Evolutionary conservation across 768 basidiomycete genomes (phyloP), one percentile per base, ranked within the genome.

Genomic region (Daedaleopsis sinensis): DNA sequence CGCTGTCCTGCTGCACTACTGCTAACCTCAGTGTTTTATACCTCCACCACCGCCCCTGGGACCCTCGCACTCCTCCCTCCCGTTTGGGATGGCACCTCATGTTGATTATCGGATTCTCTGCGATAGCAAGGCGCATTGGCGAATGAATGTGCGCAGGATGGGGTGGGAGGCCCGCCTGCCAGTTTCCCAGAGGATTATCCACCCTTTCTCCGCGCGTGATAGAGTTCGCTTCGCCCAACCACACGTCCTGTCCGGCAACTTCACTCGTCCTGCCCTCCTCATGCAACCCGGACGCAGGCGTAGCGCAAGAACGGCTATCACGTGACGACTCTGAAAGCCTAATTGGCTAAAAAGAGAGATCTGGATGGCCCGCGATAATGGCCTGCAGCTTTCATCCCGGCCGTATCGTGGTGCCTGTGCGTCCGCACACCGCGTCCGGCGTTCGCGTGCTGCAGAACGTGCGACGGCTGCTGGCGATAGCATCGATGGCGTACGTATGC

Each of bases 111-210:
- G 54, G 60, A 56, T 61, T 46, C 47, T 47, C 49, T 52, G 49
- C 60, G 60, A 61, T 61, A 56, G 60, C 49, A 43, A 55, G 55
- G 23, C 60, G 54, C 36, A 32, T 10, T 44, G 19, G 43, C 18
- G 46, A 62, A 37, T 58, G 61, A 62, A 57, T 62, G 52, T 23
- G 47, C 16, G 55, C 52, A 15, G 36, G 43, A 21, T 42, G 27
- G 61, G 61, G 61, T 63, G 62, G 62, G 62, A 63, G 62, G 62
- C 47, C 42, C 3, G 50, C 52, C 32, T 39, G 57, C 54, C 36
- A 19, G 58, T 63, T 63, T 63, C 57, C 44, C 62, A 63, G 62
- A 63, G 55, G 62, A 63, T 63, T 56, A 42, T 58, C 62, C 62
- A 63, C 23, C 42, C 62, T 63, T 63, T 63, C 62, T 63, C 62